A percentile compares a stretch with the other conserved stretches of the same genome.
Evolutionary conservation across 495 filamentous ascomycete species (phyloP).

Genomic region (Articulospora tetracladia): DNA sequence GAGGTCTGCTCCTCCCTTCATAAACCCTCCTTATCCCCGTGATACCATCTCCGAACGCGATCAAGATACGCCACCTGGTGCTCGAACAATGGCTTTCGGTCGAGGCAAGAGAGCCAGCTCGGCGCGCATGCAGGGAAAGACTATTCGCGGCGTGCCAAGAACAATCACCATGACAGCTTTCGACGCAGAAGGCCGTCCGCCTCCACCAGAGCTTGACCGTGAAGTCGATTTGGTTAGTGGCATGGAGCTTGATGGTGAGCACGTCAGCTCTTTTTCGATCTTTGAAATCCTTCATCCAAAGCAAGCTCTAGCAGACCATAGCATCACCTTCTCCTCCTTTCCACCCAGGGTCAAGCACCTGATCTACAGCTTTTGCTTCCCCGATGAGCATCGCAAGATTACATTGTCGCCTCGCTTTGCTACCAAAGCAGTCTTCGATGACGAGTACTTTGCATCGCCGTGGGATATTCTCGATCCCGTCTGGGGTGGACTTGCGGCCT

Average conservation of each 20-base stretch:
- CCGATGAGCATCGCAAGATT: constrained; percentile 12
- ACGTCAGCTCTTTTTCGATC: neutral
- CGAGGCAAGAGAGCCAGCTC: neutral
- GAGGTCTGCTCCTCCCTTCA: neutral
- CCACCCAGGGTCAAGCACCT: constrained; percentile 8
- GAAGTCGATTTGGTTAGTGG: constrained; percentile 4
- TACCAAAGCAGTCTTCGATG: constrained; percentile 14
- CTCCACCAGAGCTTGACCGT: constrained; percentile 2
- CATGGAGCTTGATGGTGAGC: neutral
- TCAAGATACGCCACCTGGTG: neutral
- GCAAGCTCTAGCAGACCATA: neutral
- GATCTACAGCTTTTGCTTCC: constrained; percentile 22
- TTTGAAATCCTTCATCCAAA: neutral
- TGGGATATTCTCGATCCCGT: constrained; percentile 24
- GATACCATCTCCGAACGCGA: neutral
- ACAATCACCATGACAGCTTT: neutral
- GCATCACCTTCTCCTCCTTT: constrained; percentile 6
- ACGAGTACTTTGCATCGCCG: constrained; percentile 14
- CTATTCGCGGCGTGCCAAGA: neutral
- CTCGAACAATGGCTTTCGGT: neutral
- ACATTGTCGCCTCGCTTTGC: constrained; percentile 16
- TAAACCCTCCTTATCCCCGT: neutral
- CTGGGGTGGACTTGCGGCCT: constrained; percentile 15
- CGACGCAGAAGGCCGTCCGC: neutral
- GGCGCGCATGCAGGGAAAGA: neutral